A percentile compares a stretch with the other conserved stretches of the same genome.
Conservation (phyloP, 2,329 filamentous ascomycete genomes). For the Mycosphaerelloides madeirae region DNA sequence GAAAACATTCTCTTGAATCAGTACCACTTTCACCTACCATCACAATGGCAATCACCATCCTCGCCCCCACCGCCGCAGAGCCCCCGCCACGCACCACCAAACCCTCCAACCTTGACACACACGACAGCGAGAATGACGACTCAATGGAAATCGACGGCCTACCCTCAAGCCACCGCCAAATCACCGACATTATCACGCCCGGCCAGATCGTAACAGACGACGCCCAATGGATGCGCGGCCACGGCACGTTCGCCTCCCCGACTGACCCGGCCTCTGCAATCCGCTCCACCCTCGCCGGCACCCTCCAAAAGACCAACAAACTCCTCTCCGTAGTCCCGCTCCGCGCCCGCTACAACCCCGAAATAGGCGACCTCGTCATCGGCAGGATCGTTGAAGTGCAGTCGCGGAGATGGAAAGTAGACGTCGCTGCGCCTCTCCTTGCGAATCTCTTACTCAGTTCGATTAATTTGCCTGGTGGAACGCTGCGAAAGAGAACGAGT, state of each 20-base stretch:
- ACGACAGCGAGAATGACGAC: conserved; percentile 26
- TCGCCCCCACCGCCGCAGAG: conserved; percentile 46
- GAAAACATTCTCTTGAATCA: neutral
- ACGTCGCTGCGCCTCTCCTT: conserved; percentile 82
- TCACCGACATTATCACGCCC: conserved; percentile 68
- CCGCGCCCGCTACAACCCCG: conserved; percentile 86
- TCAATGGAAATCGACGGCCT: conserved; percentile 47
- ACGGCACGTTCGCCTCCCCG: conserved; percentile 74
- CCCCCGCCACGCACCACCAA: conserved; percentile 17
- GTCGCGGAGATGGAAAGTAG: conserved; percentile 86
- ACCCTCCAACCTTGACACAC: conserved; percentile 19
- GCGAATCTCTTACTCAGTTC: conserved; percentile 78
- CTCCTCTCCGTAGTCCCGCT: conserved; percentile 86
- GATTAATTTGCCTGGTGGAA: conserved; percentile 93
- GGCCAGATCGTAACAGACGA: conserved; percentile 85
- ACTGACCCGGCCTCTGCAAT: conserved; percentile 61
- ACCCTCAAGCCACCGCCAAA: conserved; percentile 37
- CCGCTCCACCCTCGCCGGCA: conserved; percentile 84
- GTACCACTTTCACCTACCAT: neutral
- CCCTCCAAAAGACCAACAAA: conserved; percentile 90
- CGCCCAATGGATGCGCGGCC: conserved; percentile 96
- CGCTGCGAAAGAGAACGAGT: conserved; percentile 83
- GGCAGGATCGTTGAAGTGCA: conserved; percentile 95
- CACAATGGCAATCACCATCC: conserved; percentile 57
- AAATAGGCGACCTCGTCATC: conserved; percentile 93